Evolutionary conservation across 1,284 basidiomycete species (phyloP), one percentile per base, ranked within the genome.

Genomic region (Porodaedalea pini): DNA sequence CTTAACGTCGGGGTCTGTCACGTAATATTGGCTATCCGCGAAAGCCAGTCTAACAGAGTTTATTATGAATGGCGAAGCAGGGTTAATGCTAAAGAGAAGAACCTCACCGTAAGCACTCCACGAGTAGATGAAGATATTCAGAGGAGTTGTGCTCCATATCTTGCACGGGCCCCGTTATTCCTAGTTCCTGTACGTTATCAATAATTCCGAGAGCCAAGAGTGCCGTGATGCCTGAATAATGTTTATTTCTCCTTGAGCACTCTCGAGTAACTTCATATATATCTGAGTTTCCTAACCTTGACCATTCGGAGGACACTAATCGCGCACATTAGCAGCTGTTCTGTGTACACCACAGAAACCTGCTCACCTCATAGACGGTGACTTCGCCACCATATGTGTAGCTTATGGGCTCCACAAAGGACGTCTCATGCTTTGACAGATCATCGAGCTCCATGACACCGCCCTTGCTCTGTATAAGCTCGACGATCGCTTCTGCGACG

Each of bases 361-460:
- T 62, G 57, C 79, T 66, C 62, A 90, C 91, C 79, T 94, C 93
- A 68, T 91, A 91, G 0, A 95, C 76, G 0, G 90, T 90, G 10
- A 92, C 86, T 61, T 91, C 88, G 10, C 78, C 78, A 4, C 78
- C 85, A 70, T 94, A 98, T 0, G 88, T 92, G 70, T 96, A 96
- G 56, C 82, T 85, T 72, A 98, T 94, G 1, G 95, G 95, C 62
- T 93, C 83, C 15, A 97, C 90, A 47, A 92, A 82, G 4, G 85
- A 78, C 0, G 90, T 87, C 47, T 81, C 74, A 68, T 96, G 94
- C 51, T 80, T 78, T 11, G 87, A 88, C 25, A 98, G 81, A 70
- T 98, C 95, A 19, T 88, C 85, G 10, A 97, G 78, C 54, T 89
- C 87, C 90, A 98, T 92, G 4, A 94, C 80, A 15, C 95, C 95